phyloP scores from a whole-genome alignment of 441 rosid genomes.

The Corymbia citriodora region DNA sequence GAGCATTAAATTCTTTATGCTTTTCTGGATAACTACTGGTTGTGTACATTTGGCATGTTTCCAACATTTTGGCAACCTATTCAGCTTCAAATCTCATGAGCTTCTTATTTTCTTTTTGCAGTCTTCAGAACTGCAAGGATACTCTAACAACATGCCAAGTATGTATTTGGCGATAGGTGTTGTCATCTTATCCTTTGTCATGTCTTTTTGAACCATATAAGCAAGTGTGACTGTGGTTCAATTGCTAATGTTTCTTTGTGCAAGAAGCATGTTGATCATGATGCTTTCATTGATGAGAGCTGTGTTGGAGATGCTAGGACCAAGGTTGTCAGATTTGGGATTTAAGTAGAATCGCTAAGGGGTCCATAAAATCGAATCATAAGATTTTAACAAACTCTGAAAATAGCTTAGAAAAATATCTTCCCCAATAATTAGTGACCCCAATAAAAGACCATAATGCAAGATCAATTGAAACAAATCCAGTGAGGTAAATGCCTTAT shows the following conservation, averaged over 20 bases:
- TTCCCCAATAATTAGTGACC: neutral
- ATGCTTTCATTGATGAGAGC: neutral
- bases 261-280: neutral
- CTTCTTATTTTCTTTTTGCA: slow-evolving; percentile 18
- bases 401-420: neutral
- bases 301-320: neutral
- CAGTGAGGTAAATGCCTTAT: neutral
- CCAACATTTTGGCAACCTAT: neutral
- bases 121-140: slow-evolving; percentile 76
- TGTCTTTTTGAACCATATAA: neutral
- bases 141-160: slow-evolving; percentile 72
- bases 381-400: neutral
- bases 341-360: neutral
- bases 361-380: neutral
- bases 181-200: neutral
- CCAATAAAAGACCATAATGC: neutral
- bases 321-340: neutral
- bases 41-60: neutral
- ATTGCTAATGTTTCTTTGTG: neutral
- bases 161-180: slow-evolving; percentile 12
- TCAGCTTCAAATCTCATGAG: neutral
- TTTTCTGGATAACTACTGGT: neutral
- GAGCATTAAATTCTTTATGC: neutral
- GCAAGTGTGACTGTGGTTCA: neutral
- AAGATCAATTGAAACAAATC: neutral